phyloP scores from a whole-genome alignment of 805 yeast genomes.

The Ogataea methylovora region DNA sequence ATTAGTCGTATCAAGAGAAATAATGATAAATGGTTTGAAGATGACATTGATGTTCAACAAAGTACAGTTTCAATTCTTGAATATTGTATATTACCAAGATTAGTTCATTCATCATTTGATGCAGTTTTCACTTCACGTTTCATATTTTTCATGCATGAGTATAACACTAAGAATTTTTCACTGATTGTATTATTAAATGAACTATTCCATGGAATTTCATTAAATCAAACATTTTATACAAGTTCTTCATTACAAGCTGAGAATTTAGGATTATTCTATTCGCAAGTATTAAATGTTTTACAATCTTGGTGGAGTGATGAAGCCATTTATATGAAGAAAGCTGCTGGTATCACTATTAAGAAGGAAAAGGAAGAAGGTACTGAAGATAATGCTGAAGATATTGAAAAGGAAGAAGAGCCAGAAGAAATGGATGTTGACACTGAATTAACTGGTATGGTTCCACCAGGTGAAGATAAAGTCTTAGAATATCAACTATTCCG shows the following conservation, averaged over 20 bases:
- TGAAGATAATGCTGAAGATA: conserved; percentile 6
- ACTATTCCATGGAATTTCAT: conserved; percentile 38
- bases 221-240: conserved; percentile 57
- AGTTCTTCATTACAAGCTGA: conserved; percentile 76
- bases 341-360: conserved; percentile 10
- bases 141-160: conserved; percentile 40
- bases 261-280: conserved; percentile 68
- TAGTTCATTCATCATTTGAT: conserved; percentile 73
- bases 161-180: conserved; percentile 26
- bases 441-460: conserved; percentile 12
- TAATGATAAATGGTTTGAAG: conserved; percentile 33
- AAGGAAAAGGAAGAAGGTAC: conserved; percentile 11
- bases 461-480: conserved; percentile 10
- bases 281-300: conserved; percentile 41
- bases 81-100: conserved; percentile 67
- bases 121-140: conserved; percentile 66
- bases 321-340: conserved; percentile 22
- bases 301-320: conserved; percentile 31
- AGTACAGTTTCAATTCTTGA: conserved; percentile 34
- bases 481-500: conserved; percentile 23
- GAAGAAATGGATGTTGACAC: conserved; percentile 4
- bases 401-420: conserved; percentile 1
- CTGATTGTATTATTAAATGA: conserved; percentile 34
- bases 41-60: conserved; percentile 7
- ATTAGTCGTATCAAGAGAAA: conserved; percentile 20